Base-by-base conservation (phyloP, 2,329 filamentous ascomycete genomes). In the Purpureocillium takamizusanense region DNA sequence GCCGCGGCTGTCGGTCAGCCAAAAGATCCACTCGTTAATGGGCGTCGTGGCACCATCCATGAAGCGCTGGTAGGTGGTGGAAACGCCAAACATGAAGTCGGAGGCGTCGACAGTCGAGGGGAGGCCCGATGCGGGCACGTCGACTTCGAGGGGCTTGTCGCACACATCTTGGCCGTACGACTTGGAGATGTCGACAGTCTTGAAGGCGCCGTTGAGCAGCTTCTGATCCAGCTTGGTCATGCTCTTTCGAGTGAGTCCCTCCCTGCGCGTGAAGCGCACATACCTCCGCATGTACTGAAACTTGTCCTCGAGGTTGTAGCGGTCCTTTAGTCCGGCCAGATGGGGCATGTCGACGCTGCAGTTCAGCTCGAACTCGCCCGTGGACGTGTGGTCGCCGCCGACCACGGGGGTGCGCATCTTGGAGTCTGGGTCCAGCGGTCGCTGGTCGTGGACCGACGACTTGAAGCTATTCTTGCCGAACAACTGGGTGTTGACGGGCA, bases 11-110 rank as follows among this genome's bases (percentile, higher is more conserved):
- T 78, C 70, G 3, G 74, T 77, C 42, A 78, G 61, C 74, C 74
- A 78, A 54, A 71, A 76, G 5, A 69, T 65, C 74, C 74, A 78
- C 51, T 78, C 74, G 44, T 70, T 69, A 36, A 76, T 67, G 0
- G 72, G 70, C 37, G 62, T 70, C 3, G 68, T 75, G 38, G 63
- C 62, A 1, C 65, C 57, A 44, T 73, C 67, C 49, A 60, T 70
- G 47, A 78, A 70, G 40, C 72, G 61, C 46, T 68, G 61, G 57
- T 71, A 76, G 3, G 72, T 76, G 8, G 74, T 77, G 1, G 74
- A 77, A 5, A 78, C 70, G 31, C 73, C 73, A 44, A 77, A 77
- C 53, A 77, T 69, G 53, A 76, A 73, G 42, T 74, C 70, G 29
- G 70, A 72, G 10, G 71, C 64, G 42, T 77, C 71, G 39, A 68